Conservation (phyloP, 345 rosid genomes). For the Viola odorata region DNA sequence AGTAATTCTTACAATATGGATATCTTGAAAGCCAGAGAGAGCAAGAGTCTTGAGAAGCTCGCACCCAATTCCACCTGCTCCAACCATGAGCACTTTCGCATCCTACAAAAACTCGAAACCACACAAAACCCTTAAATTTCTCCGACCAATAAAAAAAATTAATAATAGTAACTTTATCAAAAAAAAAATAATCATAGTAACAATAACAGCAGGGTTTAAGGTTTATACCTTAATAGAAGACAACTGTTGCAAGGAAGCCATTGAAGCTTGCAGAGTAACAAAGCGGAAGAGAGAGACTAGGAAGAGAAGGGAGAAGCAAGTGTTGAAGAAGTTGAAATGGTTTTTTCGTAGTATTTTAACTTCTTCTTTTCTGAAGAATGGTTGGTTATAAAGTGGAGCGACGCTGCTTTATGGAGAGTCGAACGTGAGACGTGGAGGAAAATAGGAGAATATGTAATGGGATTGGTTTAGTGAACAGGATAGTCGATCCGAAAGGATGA, state of each 20-base stretch:
- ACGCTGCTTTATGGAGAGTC: constrained; percentile 15
- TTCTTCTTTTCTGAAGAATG: too few relatives aligned
- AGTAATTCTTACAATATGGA: constrained; percentile 73
- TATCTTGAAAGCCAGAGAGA: constrained; percentile 85
- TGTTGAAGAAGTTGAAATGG: constrained; percentile 8
- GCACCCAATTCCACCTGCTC: constrained; percentile 99
- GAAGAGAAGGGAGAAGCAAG: constrained; percentile 14
- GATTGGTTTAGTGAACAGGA: background rate
- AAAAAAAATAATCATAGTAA: background rate
- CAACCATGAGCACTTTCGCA: constrained; percentile 98
- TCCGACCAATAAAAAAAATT: background rate
- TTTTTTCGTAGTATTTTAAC: background rate
- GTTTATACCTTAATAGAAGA: constrained; percentile 51
- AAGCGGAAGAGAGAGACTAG: constrained; percentile 4
- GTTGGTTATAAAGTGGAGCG: background rate
- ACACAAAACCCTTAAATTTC: constrained; percentile 10
- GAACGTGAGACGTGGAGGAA: constrained; percentile 33
- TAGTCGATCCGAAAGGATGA: background rate
- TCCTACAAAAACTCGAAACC: constrained; percentile 36
- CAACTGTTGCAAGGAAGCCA: constrained; percentile 47
- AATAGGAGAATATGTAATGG: constrained; percentile 8
- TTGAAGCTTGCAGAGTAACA: constrained; percentile 7
- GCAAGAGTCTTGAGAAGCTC: constrained; percentile 95
- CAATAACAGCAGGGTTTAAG: background rate
- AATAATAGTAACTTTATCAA: background rate